Base-by-base conservation (phyloP, 495 filamentous ascomycete species). In the Annulohypoxylon moriforme region DNA sequence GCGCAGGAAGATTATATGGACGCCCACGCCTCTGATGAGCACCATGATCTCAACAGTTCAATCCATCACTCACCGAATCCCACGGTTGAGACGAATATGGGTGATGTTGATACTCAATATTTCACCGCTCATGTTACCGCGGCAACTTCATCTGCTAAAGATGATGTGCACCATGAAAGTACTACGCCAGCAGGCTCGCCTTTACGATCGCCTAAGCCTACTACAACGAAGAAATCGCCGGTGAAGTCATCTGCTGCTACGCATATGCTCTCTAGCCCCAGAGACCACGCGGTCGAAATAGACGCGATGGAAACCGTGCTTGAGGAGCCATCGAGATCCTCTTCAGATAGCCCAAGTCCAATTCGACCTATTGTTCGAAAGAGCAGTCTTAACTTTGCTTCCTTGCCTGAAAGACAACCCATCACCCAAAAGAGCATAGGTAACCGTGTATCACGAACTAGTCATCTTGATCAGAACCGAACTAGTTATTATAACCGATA, bases 341-440 rank as follows among this genome's bases (percentile, higher is more conserved):
- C 81, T 33, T 87, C 85, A 10, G 85, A 82, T 27, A 77, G 71
- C 33, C 86, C 80, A 46, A 86, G 84, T 68, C 85, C 85, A 0
- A 81, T 85, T 46, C 67, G 82, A 63, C 82, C 81, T n/a, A 56
- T 82, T 52, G 78, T 96, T 56, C 91, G 95, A 34, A 97, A 97
- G 83, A 97, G 94, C 79, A 98, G 95, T 73, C 85, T 98, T 56
- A 94, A 89, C 56, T 98, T 99, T 80, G 92, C 96, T 11, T 92
- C 96, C 2, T 83, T 99, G 3, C 96, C 96, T 56, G 93, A 94
- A 7, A 89, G 96, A 40, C 95, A 98, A 76, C 96, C 94, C 27
- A 82, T 97, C 42, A 88, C 88, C 18, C 88, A 93, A 79, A 95
- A 93, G 79, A 89, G 94, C 72, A 88, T 91, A 33, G 91, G 92